These are phyloP conservation scores for Verbascum thapsus DNA, from an alignment of 257 asterid genomes.

Conservation along the genomic window DNA sequence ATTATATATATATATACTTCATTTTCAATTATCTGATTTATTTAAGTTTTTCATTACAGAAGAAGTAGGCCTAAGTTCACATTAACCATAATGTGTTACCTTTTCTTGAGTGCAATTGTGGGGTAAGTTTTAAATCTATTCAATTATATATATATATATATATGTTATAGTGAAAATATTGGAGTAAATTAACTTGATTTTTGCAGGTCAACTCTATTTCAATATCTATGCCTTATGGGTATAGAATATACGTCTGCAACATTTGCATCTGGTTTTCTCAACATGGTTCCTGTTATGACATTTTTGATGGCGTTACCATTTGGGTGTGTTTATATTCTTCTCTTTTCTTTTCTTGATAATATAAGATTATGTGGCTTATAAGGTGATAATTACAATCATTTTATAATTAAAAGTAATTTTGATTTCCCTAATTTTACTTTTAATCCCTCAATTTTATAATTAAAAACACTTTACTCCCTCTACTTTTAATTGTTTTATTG, in stretches of 20 bases:
- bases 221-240: constrained; percentile 75
- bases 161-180: too few relatives aligned
- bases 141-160: too few relatives aligned
- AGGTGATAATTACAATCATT: too few relatives aligned
- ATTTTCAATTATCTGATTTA: background rate
- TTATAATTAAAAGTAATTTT: too few relatives aligned
- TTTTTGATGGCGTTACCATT: constrained; percentile 70
- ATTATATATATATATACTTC: too few relatives aligned
- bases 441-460: too few relatives aligned
- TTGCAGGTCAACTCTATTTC: constrained; percentile 68
- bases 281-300: constrained; percentile 65
- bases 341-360: too few relatives aligned
- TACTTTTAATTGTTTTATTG: too few relatives aligned
- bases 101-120: constrained; percentile 68
- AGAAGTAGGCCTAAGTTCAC: constrained; percentile 70
- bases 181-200: background rate
- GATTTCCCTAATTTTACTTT: too few relatives aligned
- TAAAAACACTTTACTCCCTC: too few relatives aligned
- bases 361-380: too few relatives aligned
- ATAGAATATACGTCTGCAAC: constrained; percentile 75
- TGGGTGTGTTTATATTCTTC: constrained; percentile 39
- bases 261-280: constrained; percentile 69
- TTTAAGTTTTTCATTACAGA: constrained; percentile 51
- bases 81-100: constrained; percentile 42
- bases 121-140: constrained; percentile 48